Percentiles rank a stretch among this genome's conserved stretches.
Conservation (phyloP, 1,284 basidiomycete species). For the Mycosarcoma maydis region DNA sequence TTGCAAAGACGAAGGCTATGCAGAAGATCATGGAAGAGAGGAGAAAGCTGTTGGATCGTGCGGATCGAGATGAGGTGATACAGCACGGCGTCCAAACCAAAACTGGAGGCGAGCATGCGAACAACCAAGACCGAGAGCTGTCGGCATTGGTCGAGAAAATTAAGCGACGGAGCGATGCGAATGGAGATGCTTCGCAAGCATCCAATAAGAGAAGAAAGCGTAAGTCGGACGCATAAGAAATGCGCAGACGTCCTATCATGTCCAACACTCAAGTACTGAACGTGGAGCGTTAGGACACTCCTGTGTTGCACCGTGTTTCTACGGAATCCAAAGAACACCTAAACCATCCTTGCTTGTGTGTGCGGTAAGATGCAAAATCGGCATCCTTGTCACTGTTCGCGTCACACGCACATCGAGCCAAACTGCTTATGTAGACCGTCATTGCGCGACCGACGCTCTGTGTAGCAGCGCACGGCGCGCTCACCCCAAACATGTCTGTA, state of each 20-base stretch:
- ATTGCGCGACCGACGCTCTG: too few relatives aligned
- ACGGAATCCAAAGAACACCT: too few relatives aligned
- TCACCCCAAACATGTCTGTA: background rate
- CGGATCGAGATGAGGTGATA: conserved; percentile 4
- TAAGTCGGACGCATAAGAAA: conserved; percentile 2
- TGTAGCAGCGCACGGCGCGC: too few relatives aligned
- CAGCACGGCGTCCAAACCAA: background rate
- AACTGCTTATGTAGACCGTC: too few relatives aligned
- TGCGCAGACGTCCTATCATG: too few relatives aligned
- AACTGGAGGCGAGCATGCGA: background rate
- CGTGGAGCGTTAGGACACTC: too few relatives aligned
- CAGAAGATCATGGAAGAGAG: conserved; percentile 58
- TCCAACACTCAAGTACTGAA: too few relatives aligned
- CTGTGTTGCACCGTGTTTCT: too few relatives aligned
- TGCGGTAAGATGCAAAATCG: too few relatives aligned
- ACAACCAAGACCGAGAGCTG: conserved; percentile 9
- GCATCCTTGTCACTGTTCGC: too few relatives aligned
- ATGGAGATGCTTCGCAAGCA: background rate
- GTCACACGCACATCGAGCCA: too few relatives aligned
- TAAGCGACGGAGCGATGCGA: conserved; percentile 17
- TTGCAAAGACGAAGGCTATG: conserved; percentile 65
- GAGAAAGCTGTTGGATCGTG: conserved; percentile 26
- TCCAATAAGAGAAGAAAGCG: conserved; percentile 25
- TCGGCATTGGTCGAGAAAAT: conserved; percentile 37
- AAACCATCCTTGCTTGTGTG: too few relatives aligned